Percentiles rank a stretch among this genome's conserved stretches.
These are phyloP conservation scores for Acidomyces sp. DNA, from an alignment of 495 filamentous ascomycete species.

Conservation along the genomic window DNA sequence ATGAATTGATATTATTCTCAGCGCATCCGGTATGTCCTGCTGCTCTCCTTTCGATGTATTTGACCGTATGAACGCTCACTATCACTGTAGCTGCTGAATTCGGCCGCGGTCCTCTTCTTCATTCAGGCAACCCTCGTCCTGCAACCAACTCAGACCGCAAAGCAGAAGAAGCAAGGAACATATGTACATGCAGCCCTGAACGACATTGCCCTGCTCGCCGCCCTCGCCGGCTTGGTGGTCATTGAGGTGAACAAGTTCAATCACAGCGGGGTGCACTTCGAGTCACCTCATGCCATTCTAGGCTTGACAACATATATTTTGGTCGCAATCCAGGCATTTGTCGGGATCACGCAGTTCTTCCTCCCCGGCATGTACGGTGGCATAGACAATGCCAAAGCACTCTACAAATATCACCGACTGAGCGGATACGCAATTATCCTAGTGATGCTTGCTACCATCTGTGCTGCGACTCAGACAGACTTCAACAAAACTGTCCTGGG, in stretches of 20 bases:
- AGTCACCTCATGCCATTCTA: slow-evolving; percentile 64
- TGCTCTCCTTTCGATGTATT: background rate
- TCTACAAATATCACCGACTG: slow-evolving; percentile 81
- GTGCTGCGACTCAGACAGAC: slow-evolving; percentile 60
- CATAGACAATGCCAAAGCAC: slow-evolving; percentile 58
- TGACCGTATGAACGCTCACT: background rate
- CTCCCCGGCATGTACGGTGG: slow-evolving; percentile 59
- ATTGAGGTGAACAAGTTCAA: slow-evolving; percentile 73
- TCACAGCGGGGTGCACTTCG: slow-evolving; percentile 52
- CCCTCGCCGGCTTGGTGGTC: slow-evolving; percentile 54
- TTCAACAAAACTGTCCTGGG: slow-evolving; percentile 48
- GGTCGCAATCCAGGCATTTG: slow-evolving; percentile 55
- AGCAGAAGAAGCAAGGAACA: slow-evolving; percentile 61
- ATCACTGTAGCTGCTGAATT: slow-evolving; percentile 55
- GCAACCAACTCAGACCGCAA: slow-evolving; percentile 68
- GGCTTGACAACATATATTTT: slow-evolving; percentile 64
- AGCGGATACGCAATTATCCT: slow-evolving; percentile 63
- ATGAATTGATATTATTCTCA: slow-evolving; percentile 59
- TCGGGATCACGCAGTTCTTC: slow-evolving; percentile 71
- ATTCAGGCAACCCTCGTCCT: slow-evolving; percentile 72
- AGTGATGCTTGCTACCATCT: slow-evolving; percentile 58
- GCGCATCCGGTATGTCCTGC: slow-evolving; percentile 54
- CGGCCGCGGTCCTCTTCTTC: slow-evolving; percentile 55
- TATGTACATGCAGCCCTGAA: slow-evolving; percentile 56
- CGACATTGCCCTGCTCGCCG: slow-evolving; percentile 43